Conservation (phyloP, 2,329 filamentous ascomycete genomes). For the Beauveria sp. region DNA sequence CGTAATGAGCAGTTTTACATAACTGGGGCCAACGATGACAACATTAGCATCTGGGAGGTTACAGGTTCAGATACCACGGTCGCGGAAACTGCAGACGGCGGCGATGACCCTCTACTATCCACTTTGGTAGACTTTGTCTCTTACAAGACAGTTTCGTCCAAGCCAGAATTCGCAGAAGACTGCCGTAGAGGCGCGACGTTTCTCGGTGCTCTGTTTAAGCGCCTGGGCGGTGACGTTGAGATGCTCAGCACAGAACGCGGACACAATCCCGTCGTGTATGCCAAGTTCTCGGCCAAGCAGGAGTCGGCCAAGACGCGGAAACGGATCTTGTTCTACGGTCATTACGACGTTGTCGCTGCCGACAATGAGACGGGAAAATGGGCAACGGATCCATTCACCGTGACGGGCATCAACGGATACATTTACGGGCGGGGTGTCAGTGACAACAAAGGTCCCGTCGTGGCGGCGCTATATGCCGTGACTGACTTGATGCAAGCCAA, state of each 20-base stretch:
- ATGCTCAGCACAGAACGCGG: slow-evolving; percentile 76
- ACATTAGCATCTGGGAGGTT: slow-evolving; percentile 82
- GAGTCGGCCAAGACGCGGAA: slow-evolving; percentile 61
- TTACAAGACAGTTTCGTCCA: slow-evolving; percentile 85
- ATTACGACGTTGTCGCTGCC: slow-evolving; percentile 94
- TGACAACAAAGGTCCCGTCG: slow-evolving; percentile 94
- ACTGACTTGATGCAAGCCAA: slow-evolving; percentile 84
- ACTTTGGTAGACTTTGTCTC: slow-evolving; percentile 80
- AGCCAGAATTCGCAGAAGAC: slow-evolving; percentile 79
- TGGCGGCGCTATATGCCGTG: slow-evolving; percentile 89
- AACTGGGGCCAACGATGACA: slow-evolving; percentile 88
- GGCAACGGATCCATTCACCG: slow-evolving; percentile 80
- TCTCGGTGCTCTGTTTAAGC: slow-evolving; percentile 82
- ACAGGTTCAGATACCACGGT: slow-evolving; percentile 27
- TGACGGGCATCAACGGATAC: slow-evolving; percentile 85
- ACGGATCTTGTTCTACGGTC: slow-evolving; percentile 91
- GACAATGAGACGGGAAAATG: slow-evolving; percentile 77
- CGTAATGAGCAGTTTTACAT: slow-evolving; percentile 76
- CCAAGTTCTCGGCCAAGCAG: slow-evolving; percentile 74
- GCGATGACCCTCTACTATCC: slow-evolving; percentile 53
- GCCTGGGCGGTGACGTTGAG: slow-evolving; percentile 80
- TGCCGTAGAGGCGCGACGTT: slow-evolving; percentile 90
- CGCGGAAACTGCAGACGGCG: slow-evolving; percentile 30
- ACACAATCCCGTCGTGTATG: slow-evolving; percentile 89
- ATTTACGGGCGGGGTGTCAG: slow-evolving; percentile 93